Percentiles rank a stretch among this genome's conserved stretches.
phyloP scores from a whole-genome alignment of 225 moss, liverwort and hornwort species.

The Thuidium tamariscinum region DNA sequence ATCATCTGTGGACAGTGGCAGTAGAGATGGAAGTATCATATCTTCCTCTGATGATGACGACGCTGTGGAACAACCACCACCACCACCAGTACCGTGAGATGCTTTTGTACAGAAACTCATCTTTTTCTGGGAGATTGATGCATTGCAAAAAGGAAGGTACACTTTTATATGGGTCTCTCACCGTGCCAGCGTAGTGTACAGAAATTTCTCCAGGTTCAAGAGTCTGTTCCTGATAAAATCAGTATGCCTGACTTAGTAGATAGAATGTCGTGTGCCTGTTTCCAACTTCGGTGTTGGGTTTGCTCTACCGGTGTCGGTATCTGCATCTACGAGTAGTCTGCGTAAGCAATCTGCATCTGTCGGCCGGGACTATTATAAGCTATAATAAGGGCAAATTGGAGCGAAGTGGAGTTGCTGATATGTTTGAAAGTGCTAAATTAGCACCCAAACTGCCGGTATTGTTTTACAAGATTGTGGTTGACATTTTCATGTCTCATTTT shows the following conservation, averaged over 20 bases:
- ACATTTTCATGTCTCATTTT: background rate
- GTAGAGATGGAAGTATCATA: slow-evolving; percentile 7
- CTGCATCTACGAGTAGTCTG: background rate
- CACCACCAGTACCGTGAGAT: background rate
- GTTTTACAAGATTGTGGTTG: background rate
- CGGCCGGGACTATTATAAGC: background rate
- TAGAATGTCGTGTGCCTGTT: background rate
- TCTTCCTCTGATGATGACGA: slow-evolving; percentile 10
- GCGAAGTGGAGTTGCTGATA: background rate
- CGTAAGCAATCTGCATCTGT: background rate
- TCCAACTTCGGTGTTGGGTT: background rate
- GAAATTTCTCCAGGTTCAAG: background rate
- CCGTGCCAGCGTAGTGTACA: slow-evolving; percentile 4
- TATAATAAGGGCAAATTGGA: background rate
- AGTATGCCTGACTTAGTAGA: background rate
- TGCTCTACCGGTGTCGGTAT: background rate
- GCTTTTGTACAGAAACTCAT: background rate
- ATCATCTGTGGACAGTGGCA: slow-evolving; percentile 10
- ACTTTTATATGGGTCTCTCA: background rate
- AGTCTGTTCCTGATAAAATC: background rate
- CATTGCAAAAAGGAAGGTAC: background rate
- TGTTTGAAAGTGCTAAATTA: background rate
- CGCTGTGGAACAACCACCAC: background rate
- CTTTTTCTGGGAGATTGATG: background rate
- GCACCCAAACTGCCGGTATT: background rate